Base-by-base conservation (phyloP, 371 early-diverging fungal genomes). In the Rhizopus stolonifer region DNA sequence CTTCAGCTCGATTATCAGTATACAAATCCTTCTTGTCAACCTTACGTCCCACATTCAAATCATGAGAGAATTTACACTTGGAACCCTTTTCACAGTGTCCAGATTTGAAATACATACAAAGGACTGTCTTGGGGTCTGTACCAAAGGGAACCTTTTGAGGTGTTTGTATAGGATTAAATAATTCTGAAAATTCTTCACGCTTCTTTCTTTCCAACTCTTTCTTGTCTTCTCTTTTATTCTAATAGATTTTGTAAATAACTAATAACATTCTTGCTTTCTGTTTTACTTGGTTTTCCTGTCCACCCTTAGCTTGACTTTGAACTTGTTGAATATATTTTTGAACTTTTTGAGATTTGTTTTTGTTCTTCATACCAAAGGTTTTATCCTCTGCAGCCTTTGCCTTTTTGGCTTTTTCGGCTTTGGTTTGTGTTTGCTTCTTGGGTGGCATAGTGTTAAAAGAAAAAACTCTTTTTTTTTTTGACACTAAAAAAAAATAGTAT, bases 41-140 rank as follows among this genome's bases (percentile, higher is more conserved):
- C 79, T 95, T 96, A 50, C 96, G 90, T 45, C 90, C 96, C 5
- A 94, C 72, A 40, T 91, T 87, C 49, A 87, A 59, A 69, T 98
- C 97, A 72, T 99, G 99, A 44, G 97, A 95, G 80, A 98, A 99
- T 83, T 99, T 99, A 86, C 99, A 99, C 65, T 88, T 87, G 65
- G 81, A 73, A 33, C 98, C 99, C 70, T 96, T 95, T 46, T 83
- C 82, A 75, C 99, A 99, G 46, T 77, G 75, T 8, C 98, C 98
- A 14, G 81, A 80, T 78, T 97, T 95, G 82, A 95, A 99, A 65
- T 87, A 90, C 40, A 82, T 76, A 75, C 99, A 99, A 25, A 96
- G 73, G 2, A 99, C 88, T n/a, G 99, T 92, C 67, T 98, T 98
- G 39, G 99, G 99, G 71, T 99, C 95, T 8, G 94, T 94, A 36